A percentile compares a stretch with the other conserved stretches of the same genome.
Conservation (phyloP, 2,329 filamentous ascomycete genomes). For the Fusarium musae region DNA sequence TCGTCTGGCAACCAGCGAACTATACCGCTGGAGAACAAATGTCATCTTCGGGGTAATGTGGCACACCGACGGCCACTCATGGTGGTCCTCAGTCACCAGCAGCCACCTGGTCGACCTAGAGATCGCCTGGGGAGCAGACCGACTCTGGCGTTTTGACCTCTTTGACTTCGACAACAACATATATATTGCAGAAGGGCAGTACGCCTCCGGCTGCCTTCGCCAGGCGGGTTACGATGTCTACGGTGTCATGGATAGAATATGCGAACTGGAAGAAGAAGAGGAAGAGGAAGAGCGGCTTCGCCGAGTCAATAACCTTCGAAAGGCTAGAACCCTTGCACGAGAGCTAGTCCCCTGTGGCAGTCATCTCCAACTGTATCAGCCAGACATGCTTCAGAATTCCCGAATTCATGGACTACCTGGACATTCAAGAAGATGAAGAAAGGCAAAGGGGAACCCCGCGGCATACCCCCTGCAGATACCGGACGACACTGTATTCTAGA, state of each 20-base stretch:
- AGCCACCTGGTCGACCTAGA: no score
- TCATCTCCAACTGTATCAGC: no score
- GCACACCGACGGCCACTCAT: neutral
- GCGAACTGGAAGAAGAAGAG: no score
- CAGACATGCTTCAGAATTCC: no score
- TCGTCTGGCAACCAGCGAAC: neutral
- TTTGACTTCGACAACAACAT: no score
- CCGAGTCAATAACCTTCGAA: neutral
- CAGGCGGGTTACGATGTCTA: neutral
- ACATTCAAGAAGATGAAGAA: no score
- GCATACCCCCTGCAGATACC: neutral
- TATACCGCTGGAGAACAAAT: neutral
- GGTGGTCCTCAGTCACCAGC: no score
- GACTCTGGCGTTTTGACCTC: no score
- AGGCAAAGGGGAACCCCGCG: no score
- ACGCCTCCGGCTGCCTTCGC: no score
- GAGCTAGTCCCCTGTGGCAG: neutral
- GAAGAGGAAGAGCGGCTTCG: neutral
- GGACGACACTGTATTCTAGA: neutral
- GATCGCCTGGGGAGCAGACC: no score
- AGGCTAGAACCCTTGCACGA: neutral
- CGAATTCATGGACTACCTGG: no score
- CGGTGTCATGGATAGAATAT: accelerated
- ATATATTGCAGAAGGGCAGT: neutral
- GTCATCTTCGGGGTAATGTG: neutral